Evolutionary conservation across 1,139 yeast species (phyloP).

Genomic region (Pichia sp.): DNA sequence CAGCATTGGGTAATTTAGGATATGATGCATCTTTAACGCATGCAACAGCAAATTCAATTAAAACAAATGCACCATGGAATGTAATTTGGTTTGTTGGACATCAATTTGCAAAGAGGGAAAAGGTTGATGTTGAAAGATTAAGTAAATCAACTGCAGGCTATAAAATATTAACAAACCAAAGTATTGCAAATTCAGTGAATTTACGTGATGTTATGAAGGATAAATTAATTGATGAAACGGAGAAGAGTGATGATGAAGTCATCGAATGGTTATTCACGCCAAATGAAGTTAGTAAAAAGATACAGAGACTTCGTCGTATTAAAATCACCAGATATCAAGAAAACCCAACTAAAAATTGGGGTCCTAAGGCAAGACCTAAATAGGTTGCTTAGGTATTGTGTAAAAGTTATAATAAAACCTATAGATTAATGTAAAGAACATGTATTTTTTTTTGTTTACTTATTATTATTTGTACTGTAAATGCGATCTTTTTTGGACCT

Average conservation of each 20-base stretch:
- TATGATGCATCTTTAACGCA: slow-evolving; percentile 80
- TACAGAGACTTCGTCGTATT: slow-evolving; percentile 59
- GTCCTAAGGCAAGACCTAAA: slow-evolving; percentile 54
- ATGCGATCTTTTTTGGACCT: too few species aligned
- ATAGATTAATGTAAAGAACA: not conserved
- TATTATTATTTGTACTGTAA: too few species aligned
- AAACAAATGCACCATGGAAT: slow-evolving; percentile 86
- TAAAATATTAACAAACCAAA: slow-evolving; percentile 43
- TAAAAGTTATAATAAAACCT: not conserved
- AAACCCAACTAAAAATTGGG: slow-evolving; percentile 94
- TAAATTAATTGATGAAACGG: slow-evolving; percentile 21
- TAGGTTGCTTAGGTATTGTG: slow-evolving; percentile 1
- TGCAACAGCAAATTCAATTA: slow-evolving; percentile 77
- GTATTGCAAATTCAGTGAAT: slow-evolving; percentile 27
- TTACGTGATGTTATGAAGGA: slow-evolving; percentile 17
- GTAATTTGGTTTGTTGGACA: slow-evolving; percentile 66
- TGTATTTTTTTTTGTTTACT: not conserved
- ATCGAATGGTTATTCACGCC: slow-evolving; percentile 42
- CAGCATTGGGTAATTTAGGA: slow-evolving; percentile 85
- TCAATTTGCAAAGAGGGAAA: slow-evolving; percentile 51
- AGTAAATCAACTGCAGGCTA: slow-evolving; percentile 58
- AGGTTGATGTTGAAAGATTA: slow-evolving; percentile 36
- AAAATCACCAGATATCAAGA: slow-evolving; percentile 84
- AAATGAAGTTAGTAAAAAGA: slow-evolving; percentile 49
- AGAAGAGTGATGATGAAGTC: slow-evolving; percentile 17